phyloP scores from a whole-genome alignment of 164 flowering plant species.

The Dillenia suffruticosa region DNA sequence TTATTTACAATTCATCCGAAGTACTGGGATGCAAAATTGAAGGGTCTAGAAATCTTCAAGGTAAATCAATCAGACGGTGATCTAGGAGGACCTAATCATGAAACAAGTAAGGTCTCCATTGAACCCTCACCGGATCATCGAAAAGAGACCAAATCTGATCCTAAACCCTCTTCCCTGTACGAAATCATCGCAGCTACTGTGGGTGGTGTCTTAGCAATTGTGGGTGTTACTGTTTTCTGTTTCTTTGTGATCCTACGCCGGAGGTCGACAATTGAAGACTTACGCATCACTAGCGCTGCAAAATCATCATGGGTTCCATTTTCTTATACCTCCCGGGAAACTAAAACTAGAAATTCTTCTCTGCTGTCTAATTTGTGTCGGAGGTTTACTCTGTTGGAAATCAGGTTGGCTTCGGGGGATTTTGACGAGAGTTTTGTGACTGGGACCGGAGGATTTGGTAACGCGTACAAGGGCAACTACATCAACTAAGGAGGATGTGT shows the following conservation, averaged over 20 bases:
- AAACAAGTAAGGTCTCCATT: neutral
- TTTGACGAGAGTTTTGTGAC: slow-evolving; percentile 16
- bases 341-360: slow-evolving; percentile 1
- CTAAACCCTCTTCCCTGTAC: no score
- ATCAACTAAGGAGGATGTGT: no score
- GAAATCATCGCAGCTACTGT: no score
- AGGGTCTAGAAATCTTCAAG: slow-evolving; percentile 12
- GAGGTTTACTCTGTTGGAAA: slow-evolving; percentile 2
- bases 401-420: slow-evolving; percentile 16
- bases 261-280: no score
- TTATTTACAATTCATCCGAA: no score
- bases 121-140: neutral
- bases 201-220: no score
- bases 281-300: no score
- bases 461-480: slow-evolving; percentile 13
- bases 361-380: neutral
- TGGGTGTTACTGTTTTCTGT: no score
- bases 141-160: neutral
- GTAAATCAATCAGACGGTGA: slow-evolving; percentile 1
- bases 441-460: slow-evolving; percentile 30
- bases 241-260: no score
- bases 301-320: no score
- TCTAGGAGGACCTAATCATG: slow-evolving; percentile 20
- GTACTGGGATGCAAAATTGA: neutral
- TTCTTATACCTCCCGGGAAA: neutral